These are phyloP conservation scores for Fusarium sp. DNA, from an alignment of 2,329 filamentous ascomycete species.

Conservation along the genomic window DNA sequence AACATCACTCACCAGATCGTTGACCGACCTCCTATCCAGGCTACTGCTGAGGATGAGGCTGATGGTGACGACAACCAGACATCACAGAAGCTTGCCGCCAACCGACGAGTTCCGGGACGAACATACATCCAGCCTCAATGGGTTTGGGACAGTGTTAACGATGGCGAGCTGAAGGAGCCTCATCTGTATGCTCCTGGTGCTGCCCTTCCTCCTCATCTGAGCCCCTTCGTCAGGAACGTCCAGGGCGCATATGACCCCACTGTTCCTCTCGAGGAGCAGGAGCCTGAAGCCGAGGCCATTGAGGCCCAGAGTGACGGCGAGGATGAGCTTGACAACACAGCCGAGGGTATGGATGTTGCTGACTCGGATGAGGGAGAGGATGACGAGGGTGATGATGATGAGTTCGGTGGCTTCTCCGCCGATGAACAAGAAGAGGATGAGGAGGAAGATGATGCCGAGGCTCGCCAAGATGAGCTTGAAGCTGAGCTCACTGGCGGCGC, in stretches of 20 bases:
- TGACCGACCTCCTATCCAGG: slow-evolving; percentile 84
- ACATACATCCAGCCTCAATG: slow-evolving; percentile 97
- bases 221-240: slow-evolving; percentile 91
- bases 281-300: slow-evolving; percentile 87
- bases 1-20: slow-evolving; percentile 97
- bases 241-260: slow-evolving; percentile 94
- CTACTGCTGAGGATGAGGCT: slow-evolving; percentile 61
- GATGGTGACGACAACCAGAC: slow-evolving; percentile 72
- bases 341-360: slow-evolving; percentile 64
- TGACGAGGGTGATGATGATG: slow-evolving; percentile 62
- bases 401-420: slow-evolving; percentile 64
- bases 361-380: slow-evolving; percentile 62
- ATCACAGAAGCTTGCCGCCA: slow-evolving; percentile 68
- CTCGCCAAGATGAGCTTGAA: slow-evolving; percentile 90
- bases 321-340: slow-evolving; percentile 60
- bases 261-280: slow-evolving; percentile 85
- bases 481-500: slow-evolving; percentile 85
- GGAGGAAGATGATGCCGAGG: slow-evolving; percentile 73
- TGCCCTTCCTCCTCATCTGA: slow-evolving; percentile 91
- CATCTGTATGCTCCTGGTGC: slow-evolving; percentile 92
- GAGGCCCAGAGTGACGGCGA: slow-evolving; percentile 72
- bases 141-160: slow-evolving; percentile 98
- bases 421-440: slow-evolving; percentile 63
- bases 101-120: slow-evolving; percentile 87
- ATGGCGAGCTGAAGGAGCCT: slow-evolving; percentile 86